Evolutionary conservation across 805 yeast species (phyloP).

Genomic region (Metschnikowia koreensis): DNA sequence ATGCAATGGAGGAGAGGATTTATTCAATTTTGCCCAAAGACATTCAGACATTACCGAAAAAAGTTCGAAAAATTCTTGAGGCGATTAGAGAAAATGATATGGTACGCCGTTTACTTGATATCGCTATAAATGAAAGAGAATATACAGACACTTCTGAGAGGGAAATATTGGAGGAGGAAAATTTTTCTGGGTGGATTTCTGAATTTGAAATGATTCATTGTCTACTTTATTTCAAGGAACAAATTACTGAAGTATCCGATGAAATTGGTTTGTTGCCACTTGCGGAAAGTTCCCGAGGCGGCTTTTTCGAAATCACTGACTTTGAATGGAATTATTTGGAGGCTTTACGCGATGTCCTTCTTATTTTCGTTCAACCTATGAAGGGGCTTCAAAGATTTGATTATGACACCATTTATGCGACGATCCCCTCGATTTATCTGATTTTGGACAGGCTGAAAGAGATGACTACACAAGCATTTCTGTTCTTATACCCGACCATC

Average conservation of each 20-base stretch:
- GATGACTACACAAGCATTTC: background rate
- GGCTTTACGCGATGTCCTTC: background rate
- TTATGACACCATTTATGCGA: constrained; percentile 1
- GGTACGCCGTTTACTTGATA: constrained; percentile 2
- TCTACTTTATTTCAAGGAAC: constrained; percentile 2
- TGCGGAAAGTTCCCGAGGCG: background rate
- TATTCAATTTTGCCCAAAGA: background rate
- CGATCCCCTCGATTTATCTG: constrained; percentile 1
- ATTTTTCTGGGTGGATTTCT: constrained; percentile 4
- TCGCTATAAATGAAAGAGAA: constrained; percentile 2
- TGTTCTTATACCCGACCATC: background rate
- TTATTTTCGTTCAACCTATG: constrained; percentile 1
- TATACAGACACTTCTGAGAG: constrained; percentile 3
- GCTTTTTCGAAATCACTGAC: constrained; percentile 2
- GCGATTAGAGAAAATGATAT: background rate
- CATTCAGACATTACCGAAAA: background rate
- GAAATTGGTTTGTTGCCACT: background rate
- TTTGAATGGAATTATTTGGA: constrained; percentile 4
- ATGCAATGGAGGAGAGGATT: background rate
- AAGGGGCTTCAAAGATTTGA: constrained; percentile 2
- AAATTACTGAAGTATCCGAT: constrained; percentile 1
- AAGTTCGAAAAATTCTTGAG: constrained; percentile 1
- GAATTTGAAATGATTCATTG: constrained; percentile 2
- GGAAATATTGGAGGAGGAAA: constrained; percentile 3
- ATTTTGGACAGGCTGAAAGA: background rate